A percentile compares a stretch with the other conserved stretches of the same genome.
These are phyloP conservation scores for Colletotrichum karsti DNA, from an alignment of 2,329 filamentous ascomycete genomes.

Conservation along the genomic window DNA sequence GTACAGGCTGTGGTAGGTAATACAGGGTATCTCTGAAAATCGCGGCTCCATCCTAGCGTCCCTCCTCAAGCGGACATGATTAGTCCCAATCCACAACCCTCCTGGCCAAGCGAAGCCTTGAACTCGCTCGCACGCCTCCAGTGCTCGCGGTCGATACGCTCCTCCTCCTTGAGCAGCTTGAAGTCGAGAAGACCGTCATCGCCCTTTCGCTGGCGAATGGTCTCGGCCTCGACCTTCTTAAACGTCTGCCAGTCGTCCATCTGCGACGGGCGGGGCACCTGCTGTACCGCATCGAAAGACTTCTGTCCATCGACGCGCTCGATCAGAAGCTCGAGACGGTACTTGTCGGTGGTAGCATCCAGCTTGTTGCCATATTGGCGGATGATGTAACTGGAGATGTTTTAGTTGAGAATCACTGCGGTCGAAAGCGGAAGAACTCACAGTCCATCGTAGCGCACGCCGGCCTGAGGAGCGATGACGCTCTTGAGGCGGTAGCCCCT, in stretches of 20 bases:
- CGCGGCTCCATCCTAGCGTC: background rate
- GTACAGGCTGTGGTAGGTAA: constrained; percentile 14
- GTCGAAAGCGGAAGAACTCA: constrained; percentile 42
- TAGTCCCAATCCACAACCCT: constrained; percentile 5
- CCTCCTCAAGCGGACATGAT: constrained; percentile 1
- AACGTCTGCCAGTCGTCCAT: constrained; percentile 65
- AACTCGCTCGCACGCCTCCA: constrained; percentile 29
- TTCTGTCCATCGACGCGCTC: constrained; percentile 52
- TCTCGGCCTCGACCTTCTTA: constrained; percentile 42
- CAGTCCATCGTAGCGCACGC: constrained; percentile 67
- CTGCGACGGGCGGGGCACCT: constrained; percentile 62
- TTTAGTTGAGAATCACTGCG: background rate
- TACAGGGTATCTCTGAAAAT: constrained; percentile 24
- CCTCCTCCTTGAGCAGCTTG: constrained; percentile 28
- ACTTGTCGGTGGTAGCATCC: constrained; percentile 46
- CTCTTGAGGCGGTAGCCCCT: constrained; percentile 60
- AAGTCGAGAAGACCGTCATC: constrained; percentile 26
- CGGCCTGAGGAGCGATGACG: constrained; percentile 57
- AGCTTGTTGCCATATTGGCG: constrained; percentile 55
- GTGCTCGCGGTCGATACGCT: constrained; percentile 26
- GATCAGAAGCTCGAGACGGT: constrained; percentile 55
- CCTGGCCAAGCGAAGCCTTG: constrained; percentile 19
- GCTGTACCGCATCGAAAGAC: constrained; percentile 49
- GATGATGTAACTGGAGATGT: constrained; percentile 54
- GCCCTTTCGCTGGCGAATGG: constrained; percentile 25